Base-by-base conservation (phyloP, 208 protist species). In the Acanthamoeba culbertsoni region DNA sequence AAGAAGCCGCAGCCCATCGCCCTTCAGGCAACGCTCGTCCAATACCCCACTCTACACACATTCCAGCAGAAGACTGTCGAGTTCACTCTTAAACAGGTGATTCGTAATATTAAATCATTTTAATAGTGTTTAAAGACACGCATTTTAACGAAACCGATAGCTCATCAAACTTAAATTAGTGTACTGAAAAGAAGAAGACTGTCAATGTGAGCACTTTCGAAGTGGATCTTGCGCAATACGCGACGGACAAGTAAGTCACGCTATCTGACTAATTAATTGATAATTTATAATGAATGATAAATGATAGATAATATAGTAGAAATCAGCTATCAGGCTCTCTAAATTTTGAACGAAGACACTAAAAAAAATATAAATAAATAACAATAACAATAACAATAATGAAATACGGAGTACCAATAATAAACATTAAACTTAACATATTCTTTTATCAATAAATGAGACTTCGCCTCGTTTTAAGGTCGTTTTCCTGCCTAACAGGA, bases 1-100 rank as follows among this genome's bases (percentile, higher is more conserved):
- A 89, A 89, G 79, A 57, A 89, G 79, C 79, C 79, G 20, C 79
- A 89, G 10, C 23, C 35, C 26, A 35, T 89, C 53, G 14, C 10
- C 53, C 2, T 89, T 48, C 33, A 89, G 0, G 79, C 79, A 10
- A 89, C 79, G 18, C 79, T 89, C 35, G n/a, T 89, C 51, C 79
- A 89, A 37, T 89, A 89, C 28, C 79, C 79, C 46, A 89, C 45
- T 12, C 51, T 89, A 2, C 79, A 89, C 51, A 57, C 55, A 48
- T 89, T 89, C 35, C 51, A 89, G 53, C 79, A 89, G 53, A 89
- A 89, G 79, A 89, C 79, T 4, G 40, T 89, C 53, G 51, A 89
- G 20, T 89, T 89, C 79, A 63, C 79, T 12, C 28, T 89, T 48
- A 89, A 89, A 48, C 79, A 89, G 79, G 79, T 89, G 53, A 40